Evolutionary conservation across 106 monocot species (phyloP).

Genomic region (Acorus gramineus): DNA sequence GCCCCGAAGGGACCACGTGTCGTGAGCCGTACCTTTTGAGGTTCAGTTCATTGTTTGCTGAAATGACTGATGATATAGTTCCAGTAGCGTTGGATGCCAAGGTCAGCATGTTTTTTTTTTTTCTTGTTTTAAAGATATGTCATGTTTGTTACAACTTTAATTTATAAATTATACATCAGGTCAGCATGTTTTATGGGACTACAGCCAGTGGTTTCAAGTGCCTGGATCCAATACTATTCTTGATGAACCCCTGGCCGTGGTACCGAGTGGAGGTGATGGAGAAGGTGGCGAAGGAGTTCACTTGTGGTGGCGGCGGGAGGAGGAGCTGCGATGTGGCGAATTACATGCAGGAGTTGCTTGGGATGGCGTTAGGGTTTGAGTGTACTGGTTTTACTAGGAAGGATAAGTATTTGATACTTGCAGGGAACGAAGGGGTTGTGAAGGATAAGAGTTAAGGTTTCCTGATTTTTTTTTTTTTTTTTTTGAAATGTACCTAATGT

Average conservation of each 20-base stretch:
- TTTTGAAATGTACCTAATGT: too few species aligned
- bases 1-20: constrained; percentile 95
- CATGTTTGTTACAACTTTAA: too few species aligned
- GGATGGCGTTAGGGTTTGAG: constrained; percentile 42
- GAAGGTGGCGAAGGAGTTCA: constrained; percentile 31
- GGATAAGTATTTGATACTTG: constrained; percentile 83
- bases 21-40: constrained; percentile 81
- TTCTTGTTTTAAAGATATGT: too few species aligned
- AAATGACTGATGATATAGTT: constrained; percentile 57
- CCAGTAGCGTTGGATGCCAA: constrained; percentile 54
- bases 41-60: constrained; percentile 86
- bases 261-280: constrained; percentile 46
- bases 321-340: constrained; percentile 46
- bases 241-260: constrained; percentile 57
- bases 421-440: constrained; percentile 58
- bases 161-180: too few species aligned
- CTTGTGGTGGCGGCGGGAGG: constrained; percentile 12
- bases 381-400: constrained; percentile 56
- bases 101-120: too few species aligned
- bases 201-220: constrained; percentile 75
- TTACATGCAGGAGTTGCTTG: constrained; percentile 43
- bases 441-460: not conserved
- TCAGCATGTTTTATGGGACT: constrained; percentile 60
- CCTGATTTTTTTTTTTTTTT: too few species aligned
- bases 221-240: constrained; percentile 59